These are phyloP conservation scores for Clarireedia sp. DNA, from an alignment of 2,329 filamentous ascomycete species.

Conservation along the genomic window DNA sequence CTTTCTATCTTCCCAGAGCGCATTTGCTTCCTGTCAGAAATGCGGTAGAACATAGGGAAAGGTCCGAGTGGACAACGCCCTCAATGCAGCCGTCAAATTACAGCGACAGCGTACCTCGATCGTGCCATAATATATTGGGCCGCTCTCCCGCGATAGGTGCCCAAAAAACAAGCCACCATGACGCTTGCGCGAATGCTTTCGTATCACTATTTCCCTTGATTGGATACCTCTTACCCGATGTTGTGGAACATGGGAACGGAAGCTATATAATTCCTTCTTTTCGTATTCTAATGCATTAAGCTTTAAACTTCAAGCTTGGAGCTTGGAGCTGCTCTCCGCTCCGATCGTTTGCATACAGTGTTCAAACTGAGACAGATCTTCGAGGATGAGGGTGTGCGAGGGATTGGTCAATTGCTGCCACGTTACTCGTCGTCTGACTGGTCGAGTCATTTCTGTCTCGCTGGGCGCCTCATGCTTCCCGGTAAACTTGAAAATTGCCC, in stretches of 20 bases:
- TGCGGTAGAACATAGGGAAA: slow-evolving; percentile 2
- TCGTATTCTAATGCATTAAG: not conserved
- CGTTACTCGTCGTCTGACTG: slow-evolving; percentile 7
- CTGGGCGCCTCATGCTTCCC: not conserved
- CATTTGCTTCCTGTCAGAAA: not conserved
- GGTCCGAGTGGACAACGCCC: slow-evolving; percentile 11
- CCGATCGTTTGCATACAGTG: not conserved
- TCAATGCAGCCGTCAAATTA: slow-evolving; percentile 16
- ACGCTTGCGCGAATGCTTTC: not conserved
- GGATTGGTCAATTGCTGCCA: slow-evolving; percentile 17
- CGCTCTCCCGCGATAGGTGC: slow-evolving; percentile 6
- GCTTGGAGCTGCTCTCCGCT: not conserved
- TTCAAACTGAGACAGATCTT: not conserved
- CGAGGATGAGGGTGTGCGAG: slow-evolving; percentile 11
- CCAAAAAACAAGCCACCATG: not conserved
- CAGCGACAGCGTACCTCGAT: slow-evolving; percentile 15
- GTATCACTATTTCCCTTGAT: slow-evolving; percentile 3
- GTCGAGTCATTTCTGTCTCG: not conserved
- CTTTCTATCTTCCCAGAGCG: not conserved
- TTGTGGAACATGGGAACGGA: slow-evolving; percentile 5
- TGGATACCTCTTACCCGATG: slow-evolving; percentile 1
- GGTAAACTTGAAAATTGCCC: not conserved
- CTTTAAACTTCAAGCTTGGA: no score
- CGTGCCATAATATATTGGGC: slow-evolving; percentile 6
- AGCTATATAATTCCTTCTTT: slow-evolving; percentile 2